These are phyloP conservation scores for Nannizziopsis arthrosporioides DNA, from an alignment of 2,329 filamentous ascomycete genomes.

Conservation along the genomic window DNA sequence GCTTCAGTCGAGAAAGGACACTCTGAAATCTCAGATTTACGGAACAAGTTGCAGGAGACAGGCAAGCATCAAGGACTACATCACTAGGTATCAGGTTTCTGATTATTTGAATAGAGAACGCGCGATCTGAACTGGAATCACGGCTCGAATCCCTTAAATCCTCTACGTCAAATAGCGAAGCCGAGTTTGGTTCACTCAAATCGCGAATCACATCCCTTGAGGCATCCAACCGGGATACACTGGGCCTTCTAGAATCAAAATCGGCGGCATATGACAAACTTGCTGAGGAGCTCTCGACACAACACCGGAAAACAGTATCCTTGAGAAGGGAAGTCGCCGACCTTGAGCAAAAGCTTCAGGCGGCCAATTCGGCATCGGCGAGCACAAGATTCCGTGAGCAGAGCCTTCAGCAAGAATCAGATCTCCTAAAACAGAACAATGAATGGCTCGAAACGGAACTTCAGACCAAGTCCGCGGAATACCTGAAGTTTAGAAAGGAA, in stretches of 20 bases:
- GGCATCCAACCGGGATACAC: constrained; percentile 79
- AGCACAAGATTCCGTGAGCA: constrained; percentile 85
- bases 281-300: constrained; percentile 71
- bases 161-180: constrained; percentile 53
- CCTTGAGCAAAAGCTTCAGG: constrained; percentile 73
- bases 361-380: constrained; percentile 65
- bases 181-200: constrained; percentile 62
- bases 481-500: constrained; percentile 84
- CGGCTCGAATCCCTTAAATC: constrained; percentile 70
- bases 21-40: constrained; percentile 69
- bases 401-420: constrained; percentile 77
- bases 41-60: constrained; percentile 69
- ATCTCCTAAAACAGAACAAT: constrained; percentile 74
- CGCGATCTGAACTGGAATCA: constrained; percentile 62
- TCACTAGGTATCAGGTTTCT: constrained; percentile 11
- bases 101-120: constrained; percentile 50
- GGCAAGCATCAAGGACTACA: constrained; percentile 41
- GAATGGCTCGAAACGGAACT: constrained; percentile 90
- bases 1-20: constrained; percentile 69
- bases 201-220: constrained; percentile 78
- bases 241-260: constrained; percentile 82
- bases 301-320: constrained; percentile 78
- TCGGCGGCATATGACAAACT: constrained; percentile 75
- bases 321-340: constrained; percentile 69
- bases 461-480: constrained; percentile 77